phyloP scores from a whole-genome alignment of 768 basidiomycete species.

The Panellus pusillus region DNA sequence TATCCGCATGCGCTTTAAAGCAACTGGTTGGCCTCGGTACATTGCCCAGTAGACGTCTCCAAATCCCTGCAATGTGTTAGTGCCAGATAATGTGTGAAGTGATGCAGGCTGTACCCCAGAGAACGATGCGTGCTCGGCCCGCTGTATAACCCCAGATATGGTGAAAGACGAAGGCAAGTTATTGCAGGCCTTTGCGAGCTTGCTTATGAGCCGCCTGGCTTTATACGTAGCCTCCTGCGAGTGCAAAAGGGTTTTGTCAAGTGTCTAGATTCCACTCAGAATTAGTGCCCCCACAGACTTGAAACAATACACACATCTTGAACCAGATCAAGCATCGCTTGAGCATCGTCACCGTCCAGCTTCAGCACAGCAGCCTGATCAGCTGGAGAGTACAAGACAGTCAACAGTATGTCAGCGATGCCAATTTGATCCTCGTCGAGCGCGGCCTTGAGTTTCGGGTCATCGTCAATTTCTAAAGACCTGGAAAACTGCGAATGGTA shows the following conservation, averaged over 20 bases:
- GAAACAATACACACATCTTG: slow-evolving; percentile 10
- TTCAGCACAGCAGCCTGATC: slow-evolving; percentile 13
- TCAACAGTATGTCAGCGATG: slow-evolving; percentile 1
- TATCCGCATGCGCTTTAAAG: too few relatives aligned
- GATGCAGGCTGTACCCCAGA: too few relatives aligned
- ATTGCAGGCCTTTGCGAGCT: slow-evolving; percentile 3
- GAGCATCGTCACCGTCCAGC: slow-evolving; percentile 12
- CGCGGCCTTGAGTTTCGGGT: too few relatives aligned
- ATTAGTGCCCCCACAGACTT: not conserved
- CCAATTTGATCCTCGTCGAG: slow-evolving; percentile 2
- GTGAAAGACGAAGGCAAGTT: too few relatives aligned
- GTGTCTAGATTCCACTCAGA: not conserved
- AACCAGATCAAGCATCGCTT: slow-evolving; percentile 17
- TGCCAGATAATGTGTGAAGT: too few relatives aligned
- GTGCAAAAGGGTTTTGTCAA: slow-evolving; percentile 1
- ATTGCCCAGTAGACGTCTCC: too few relatives aligned
- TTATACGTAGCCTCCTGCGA: not conserved
- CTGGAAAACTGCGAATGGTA: not conserved
- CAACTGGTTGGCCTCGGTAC: too few relatives aligned
- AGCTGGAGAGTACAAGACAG: slow-evolving; percentile 5
- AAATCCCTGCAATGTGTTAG: too few relatives aligned
- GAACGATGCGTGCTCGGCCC: not conserved
- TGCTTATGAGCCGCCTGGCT: slow-evolving; percentile 1
- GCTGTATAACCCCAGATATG: too few relatives aligned
- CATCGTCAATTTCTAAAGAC: slow-evolving; percentile 1